Evolutionary conservation across 164 flowering plant species (phyloP).

Genomic region (Tetracentron sinense): DNA sequence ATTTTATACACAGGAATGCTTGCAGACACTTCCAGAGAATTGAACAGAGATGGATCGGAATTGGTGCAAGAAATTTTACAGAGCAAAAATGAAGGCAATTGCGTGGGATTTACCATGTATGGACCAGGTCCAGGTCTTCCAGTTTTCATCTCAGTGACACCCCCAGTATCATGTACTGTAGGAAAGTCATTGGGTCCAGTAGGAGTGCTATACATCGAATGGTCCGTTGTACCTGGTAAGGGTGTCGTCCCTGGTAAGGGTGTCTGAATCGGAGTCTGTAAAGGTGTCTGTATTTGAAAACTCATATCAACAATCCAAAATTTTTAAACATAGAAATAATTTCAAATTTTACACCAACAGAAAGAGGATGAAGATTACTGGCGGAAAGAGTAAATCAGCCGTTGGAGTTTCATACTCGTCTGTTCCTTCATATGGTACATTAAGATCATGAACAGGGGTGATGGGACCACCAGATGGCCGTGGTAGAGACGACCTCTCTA

Average conservation of each 20-base stretch:
- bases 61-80: no score
- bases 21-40: background rate
- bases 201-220: constrained; percentile 60
- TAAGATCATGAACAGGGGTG: constrained; percentile 86
- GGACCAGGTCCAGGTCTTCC: constrained; percentile 88
- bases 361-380: constrained; percentile 39
- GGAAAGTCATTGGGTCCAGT: constrained; percentile 65
- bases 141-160: constrained; percentile 44
- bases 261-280: constrained; percentile 72
- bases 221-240: constrained; percentile 56
- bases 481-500: constrained; percentile 49
- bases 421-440: constrained; percentile 85
- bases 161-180: constrained; percentile 39
- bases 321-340: background rate
- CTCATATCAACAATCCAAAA: background rate
- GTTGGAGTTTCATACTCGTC: constrained; percentile 99
- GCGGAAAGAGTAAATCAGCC: constrained; percentile 91
- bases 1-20: background rate
- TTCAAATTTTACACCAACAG: background rate
- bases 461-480: constrained; percentile 41
- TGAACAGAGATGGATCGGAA: background rate
- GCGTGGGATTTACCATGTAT: constrained; percentile 51
- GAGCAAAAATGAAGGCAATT: background rate
- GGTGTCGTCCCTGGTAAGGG: constrained; percentile 42
- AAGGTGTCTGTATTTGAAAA: constrained; percentile 55